Base-by-base conservation (phyloP, 1,284 basidiomycete genomes). In the Jaminaea rosea region DNA sequence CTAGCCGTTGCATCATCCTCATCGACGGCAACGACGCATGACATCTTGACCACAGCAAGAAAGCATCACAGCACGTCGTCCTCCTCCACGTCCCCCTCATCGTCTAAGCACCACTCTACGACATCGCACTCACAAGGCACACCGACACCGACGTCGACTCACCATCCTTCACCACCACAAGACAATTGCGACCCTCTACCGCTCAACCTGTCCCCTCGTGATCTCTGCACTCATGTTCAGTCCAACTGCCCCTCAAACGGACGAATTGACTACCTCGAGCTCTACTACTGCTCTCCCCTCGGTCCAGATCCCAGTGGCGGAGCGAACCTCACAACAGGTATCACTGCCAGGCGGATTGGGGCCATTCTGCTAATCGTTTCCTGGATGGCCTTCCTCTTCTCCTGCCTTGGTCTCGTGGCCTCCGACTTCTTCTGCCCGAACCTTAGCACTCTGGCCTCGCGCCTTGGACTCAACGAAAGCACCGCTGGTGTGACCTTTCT, bases 351-450 rank as follows among this genome's bases (percentile, higher is more conserved):
- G 39, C 17, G 58, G 24, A 44, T 57, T 11, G 1, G 53, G 8
- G 56, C 57, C 9, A 51, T 66, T 10, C 28, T 54, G 6, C 17
- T 29, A 44, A 68, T 68, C 46, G 44, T 63, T 15, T 5, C 49
- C 7, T 70, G 68, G 63, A 60, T 65, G 10, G 51, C 65, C 24
- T 56, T 69, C 49, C 58, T 73, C 24, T 73, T 73, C 59, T 63
- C 59, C 52, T 63, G 60, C 52, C 62, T 73, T 24, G 67, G 69
- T 24, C 50, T 73, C 15, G 66, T 72, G 7, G 69, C 69, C 1
- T 65, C 66, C 50, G 69, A 70, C 55, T 73, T 72, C 46, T 72
- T 73, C 52, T 69, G 66, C 49, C 69, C 71, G 9, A 72, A 72
- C 41, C 59, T 73, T 45, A 59, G 65, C 51, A 62, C 66, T 19